phyloP scores from a whole-genome alignment of 352 stramenopile species.

The Pythium coloratum region DNA sequence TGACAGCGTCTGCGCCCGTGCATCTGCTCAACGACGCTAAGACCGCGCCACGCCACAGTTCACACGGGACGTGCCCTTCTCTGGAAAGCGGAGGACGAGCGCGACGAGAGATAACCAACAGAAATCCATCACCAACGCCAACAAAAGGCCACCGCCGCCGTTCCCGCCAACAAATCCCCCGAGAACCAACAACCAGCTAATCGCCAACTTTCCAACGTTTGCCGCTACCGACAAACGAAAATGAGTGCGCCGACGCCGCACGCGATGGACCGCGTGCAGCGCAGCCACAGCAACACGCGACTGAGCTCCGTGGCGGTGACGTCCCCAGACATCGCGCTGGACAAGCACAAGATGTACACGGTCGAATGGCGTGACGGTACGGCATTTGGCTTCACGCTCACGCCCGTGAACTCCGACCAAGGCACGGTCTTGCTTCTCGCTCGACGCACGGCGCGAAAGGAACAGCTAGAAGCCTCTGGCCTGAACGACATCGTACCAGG shows the following conservation, averaged over 20 bases:
- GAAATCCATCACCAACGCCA: slow-evolving; percentile 5
- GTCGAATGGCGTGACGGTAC: slow-evolving; percentile 61
- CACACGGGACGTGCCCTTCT: background rate
- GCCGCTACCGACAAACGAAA: background rate
- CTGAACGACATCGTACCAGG: slow-evolving; percentile 71
- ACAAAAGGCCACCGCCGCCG: slow-evolving; percentile 1
- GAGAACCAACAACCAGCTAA: background rate
- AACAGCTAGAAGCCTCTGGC: slow-evolving; percentile 38
- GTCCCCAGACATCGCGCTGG: slow-evolving; percentile 42
- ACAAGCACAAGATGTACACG: slow-evolving; percentile 79
- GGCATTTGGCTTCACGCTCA: slow-evolving; percentile 74
- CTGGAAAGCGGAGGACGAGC: background rate
- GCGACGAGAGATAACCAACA: background rate
- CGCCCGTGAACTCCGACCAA: slow-evolving; percentile 66
- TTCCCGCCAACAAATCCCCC: slow-evolving; percentile 1
- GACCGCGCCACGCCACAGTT: background rate
- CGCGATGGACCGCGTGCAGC: slow-evolving; percentile 7
- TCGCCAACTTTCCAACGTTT: background rate
- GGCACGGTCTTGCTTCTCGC: slow-evolving; percentile 63
- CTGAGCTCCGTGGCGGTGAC: slow-evolving; percentile 18
- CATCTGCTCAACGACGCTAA: background rate
- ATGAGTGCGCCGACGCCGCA: slow-evolving; percentile 13
- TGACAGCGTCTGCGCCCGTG: slow-evolving; percentile 4
- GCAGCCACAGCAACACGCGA: slow-evolving; percentile 11
- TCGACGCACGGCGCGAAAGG: slow-evolving; percentile 41